Percentiles rank a stretch among this genome's conserved stretches.
Evolutionary conservation across 192 early-diverging fungal species (phyloP).

Genomic region (Neocallimastix lanati): DNA sequence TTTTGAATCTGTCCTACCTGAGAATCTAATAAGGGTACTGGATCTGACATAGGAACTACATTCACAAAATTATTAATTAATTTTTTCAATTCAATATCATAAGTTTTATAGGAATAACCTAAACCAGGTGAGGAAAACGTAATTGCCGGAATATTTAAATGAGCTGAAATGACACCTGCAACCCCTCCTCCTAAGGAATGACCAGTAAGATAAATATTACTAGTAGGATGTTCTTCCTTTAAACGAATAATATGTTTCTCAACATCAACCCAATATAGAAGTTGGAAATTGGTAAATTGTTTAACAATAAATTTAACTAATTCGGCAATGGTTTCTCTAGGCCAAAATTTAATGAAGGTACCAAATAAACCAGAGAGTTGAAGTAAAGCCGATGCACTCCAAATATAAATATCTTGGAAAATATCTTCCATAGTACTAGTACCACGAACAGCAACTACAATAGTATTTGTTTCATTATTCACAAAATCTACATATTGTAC

Average conservation of each 20-base stretch:
- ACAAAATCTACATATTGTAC: not conserved
- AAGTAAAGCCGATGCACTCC: not conserved
- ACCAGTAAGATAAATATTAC: not conserved
- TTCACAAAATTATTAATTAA: not conserved
- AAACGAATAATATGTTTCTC: not conserved
- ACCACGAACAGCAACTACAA: not conserved
- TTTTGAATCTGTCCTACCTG: not conserved
- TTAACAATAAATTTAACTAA: not conserved
- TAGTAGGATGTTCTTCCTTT: not conserved
- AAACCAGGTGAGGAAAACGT: not conserved
- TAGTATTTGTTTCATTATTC: not conserved
- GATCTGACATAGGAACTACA: not conserved
- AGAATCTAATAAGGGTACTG: not conserved
- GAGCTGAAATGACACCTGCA: not conserved
- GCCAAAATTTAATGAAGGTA: not conserved
- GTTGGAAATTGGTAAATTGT: not conserved
- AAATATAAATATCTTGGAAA: not conserved
- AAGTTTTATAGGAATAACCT: not conserved
- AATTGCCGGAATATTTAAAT: not conserved
- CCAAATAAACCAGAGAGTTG: not conserved
- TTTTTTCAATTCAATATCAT: not conserved
- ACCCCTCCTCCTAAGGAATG: not conserved
- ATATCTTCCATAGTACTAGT: not conserved
- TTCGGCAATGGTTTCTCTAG: not conserved
- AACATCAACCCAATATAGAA: not conserved